phyloP scores from a whole-genome alignment of 164 flowering plant genomes.

The Akebia trifoliata region DNA sequence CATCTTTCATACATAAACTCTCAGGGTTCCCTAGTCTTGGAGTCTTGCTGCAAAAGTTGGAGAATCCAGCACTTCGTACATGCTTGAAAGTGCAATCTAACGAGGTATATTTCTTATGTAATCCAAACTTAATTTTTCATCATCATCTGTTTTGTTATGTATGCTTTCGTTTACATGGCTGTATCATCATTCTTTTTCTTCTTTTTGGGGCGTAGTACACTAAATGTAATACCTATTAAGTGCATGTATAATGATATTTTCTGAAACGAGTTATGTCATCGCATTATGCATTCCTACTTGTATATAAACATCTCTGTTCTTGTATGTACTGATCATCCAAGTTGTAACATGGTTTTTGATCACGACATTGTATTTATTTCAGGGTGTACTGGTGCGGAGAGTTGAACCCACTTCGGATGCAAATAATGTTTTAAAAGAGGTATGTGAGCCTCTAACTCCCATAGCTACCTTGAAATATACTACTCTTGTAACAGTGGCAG shows the following conservation, averaged over 20 bases:
- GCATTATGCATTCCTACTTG: background rate
- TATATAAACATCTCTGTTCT: background rate
- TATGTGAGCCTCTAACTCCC: conserved; percentile 19
- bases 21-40: conserved; percentile 97
- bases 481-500: background rate
- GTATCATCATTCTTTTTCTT: background rate
- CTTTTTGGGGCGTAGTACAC: background rate
- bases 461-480: too few species aligned
- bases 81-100: conserved; percentile 78
- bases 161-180: background rate
- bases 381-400: conserved; percentile 93
- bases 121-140: background rate
- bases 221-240: too few species aligned
- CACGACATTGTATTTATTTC: conserved; percentile 14
- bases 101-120: conserved; percentile 49
- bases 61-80: conserved; percentile 93
- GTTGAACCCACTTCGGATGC: conserved; percentile 93
- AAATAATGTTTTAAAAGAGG: conserved; percentile 75
- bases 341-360: background rate
- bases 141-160: background rate
- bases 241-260: too few species aligned
- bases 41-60: conserved; percentile 87
- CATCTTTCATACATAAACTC: conserved; percentile 9
- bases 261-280: background rate
- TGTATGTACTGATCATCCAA: conserved; percentile 6